Evolutionary conservation across 805 yeast species (phyloP).

Genomic region (Brettanomyces bruxellensis): DNA sequence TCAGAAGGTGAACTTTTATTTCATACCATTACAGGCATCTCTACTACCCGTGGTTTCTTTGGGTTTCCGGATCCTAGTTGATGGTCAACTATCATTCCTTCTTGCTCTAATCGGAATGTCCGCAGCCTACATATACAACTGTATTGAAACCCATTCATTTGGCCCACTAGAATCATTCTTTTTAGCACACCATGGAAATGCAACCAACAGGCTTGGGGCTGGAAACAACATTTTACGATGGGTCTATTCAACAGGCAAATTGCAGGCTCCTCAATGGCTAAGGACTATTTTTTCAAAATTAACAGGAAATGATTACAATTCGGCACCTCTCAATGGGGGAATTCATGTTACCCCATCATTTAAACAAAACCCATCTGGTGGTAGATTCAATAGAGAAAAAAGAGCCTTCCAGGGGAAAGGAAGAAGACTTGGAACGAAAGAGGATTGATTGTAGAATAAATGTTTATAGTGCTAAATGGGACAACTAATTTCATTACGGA

Average conservation of each 20-base stretch:
- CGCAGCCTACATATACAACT: conserved; percentile 52
- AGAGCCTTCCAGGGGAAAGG: conserved; percentile 29
- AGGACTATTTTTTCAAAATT: conserved; percentile 20
- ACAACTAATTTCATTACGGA: too few relatives aligned
- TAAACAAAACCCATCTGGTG: too few relatives aligned
- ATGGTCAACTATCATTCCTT: conserved; percentile 32
- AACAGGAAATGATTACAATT: conserved; percentile 20
- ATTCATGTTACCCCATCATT: too few relatives aligned
- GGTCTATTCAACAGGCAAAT: conserved; percentile 43
- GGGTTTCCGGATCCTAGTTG: conserved; percentile 35
- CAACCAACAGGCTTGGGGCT: conserved; percentile 20
- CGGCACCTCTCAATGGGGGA: too few relatives aligned
- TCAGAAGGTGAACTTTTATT: conserved; percentile 42
- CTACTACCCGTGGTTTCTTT: conserved; percentile 37
- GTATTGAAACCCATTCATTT: conserved; percentile 49
- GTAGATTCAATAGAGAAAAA: neutral
- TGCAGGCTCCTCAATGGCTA: conserved; percentile 46
- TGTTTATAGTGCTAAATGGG: neutral
- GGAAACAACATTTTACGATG: conserved; percentile 21
- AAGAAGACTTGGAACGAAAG: conserved; percentile 25
- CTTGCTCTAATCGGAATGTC: conserved; percentile 41
- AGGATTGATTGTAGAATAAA: neutral
- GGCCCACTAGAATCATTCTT: conserved; percentile 32
- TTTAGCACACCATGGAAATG: conserved; percentile 21
- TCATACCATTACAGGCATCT: conserved; percentile 47